Evolutionary conservation across 352 stramenopile species (phyloP), one percentile per base, ranked within the genome.

Genomic region (Pythium scleroteichum): DNA sequence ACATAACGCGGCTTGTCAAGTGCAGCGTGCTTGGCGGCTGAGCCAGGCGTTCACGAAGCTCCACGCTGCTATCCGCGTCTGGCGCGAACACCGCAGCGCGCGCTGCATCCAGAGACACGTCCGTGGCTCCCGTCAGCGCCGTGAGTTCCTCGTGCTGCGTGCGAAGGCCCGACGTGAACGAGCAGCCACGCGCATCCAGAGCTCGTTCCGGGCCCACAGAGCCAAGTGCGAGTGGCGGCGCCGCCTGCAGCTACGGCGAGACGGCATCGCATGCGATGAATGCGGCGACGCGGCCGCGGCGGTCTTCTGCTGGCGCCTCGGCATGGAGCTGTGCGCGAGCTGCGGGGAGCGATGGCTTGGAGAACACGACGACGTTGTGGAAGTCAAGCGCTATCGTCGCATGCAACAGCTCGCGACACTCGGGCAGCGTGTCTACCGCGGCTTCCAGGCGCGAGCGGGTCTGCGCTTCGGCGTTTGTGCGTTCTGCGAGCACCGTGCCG

Each of bases 131-230:
- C 46, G 54, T 24, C 53, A 59, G 9, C 51, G 66, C 19, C 50
- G 66, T 27, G 60, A 69, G 24, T 78, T 73, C 41, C 23, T 75
- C 13, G 57, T 73, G 0, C 54, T 69, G 1, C 66, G 73, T n/a
- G 66, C 57, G 1, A 33, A 69, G 2, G 52, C 61, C 3, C 59
- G 75, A 8, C 68, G 75, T 1, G 63, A 81, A 12, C 53, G 56
- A 7, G 76, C 76, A 0, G 78, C 76, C 2, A 75, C 67, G 1
- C 52, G 29, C n/a, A 68, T 91, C 12, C 82, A 91, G 41, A 73
- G 73, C 20, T 44, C 72, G 42, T 85, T 73, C 32, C 71, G 79
- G 26, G 46, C 51, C 22, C 49, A 56, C 0, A 47, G 68, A 22
- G 67, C 76, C 13, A 59, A 64, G 7, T 53, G 59, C 2, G 69